A percentile compares a stretch with the other conserved stretches of the same genome.
These are phyloP conservation scores for Neonothopanus nambi DNA, from an alignment of 1,284 basidiomycete species.

Conservation along the genomic window DNA sequence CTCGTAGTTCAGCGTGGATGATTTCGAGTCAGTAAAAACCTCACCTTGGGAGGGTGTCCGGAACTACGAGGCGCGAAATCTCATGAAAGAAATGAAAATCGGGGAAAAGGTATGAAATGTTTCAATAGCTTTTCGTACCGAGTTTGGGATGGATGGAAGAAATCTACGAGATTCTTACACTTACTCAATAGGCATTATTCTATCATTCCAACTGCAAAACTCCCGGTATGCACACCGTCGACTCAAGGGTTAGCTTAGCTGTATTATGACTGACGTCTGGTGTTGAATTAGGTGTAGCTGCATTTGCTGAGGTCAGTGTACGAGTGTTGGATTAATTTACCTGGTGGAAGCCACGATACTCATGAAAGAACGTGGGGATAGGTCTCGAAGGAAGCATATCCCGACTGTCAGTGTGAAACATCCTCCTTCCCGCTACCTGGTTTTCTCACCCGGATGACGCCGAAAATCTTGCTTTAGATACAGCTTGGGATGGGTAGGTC, in stretches of 20 bases:
- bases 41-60: conserved; percentile 93
- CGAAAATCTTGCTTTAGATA: conserved; percentile 50
- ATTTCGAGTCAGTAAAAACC: conserved; percentile 74
- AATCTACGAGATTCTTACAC: conserved; percentile 21
- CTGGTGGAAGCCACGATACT: background rate
- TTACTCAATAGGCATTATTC: conserved; percentile 61
- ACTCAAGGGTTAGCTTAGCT: no score
- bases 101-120: conserved; percentile 69
- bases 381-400: conserved; percentile 85
- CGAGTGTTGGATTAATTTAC: background rate
- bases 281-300: conserved; percentile 70
- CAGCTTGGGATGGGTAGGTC: conserved; percentile 84
- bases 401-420: conserved; percentile 69
- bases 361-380: conserved; percentile 27
- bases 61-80: conserved; percentile 89
- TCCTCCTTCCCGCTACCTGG: background rate
- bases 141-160: no score
- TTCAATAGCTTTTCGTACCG: conserved; percentile 1
- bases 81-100: conserved; percentile 89
- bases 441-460: conserved; percentile 18
- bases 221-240: conserved; percentile 63
- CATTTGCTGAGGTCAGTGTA: conserved; percentile 69
- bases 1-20: conserved; percentile 90
- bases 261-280: background rate
- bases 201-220: conserved; percentile 94